These are phyloP conservation scores for Coniella lustricola DNA, from an alignment of 2,329 filamentous ascomycete genomes.

Conservation along the genomic window DNA sequence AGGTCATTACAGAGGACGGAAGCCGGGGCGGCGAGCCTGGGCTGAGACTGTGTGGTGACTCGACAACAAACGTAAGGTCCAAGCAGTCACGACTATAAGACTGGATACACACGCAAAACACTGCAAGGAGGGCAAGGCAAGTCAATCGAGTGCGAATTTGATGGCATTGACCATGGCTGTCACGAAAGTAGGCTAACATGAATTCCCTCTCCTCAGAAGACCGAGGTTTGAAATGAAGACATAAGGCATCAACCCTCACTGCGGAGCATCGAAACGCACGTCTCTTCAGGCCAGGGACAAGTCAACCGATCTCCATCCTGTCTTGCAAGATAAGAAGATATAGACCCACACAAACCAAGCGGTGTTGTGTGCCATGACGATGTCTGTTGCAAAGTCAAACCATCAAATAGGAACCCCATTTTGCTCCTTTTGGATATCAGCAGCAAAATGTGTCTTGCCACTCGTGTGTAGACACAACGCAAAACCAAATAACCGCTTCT, in stretches of 20 bases:
- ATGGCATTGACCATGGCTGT: slow-evolving; percentile 14
- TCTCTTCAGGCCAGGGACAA: background rate
- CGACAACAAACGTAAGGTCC: slow-evolving; percentile 24
- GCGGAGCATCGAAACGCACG: background rate
- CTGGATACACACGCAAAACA: background rate
- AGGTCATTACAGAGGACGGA: slow-evolving; percentile 46
- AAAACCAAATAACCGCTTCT: background rate
- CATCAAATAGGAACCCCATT: background rate
- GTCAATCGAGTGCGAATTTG: slow-evolving; percentile 1
- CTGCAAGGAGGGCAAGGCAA: background rate
- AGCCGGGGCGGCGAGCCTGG: slow-evolving; percentile 42
- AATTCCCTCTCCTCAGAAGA: background rate
- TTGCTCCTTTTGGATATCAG: background rate
- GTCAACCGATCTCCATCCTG: background rate
- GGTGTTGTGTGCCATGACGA: background rate
- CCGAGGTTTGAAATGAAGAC: background rate
- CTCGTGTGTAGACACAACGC: slow-evolving; percentile 5
- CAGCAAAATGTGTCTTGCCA: background rate
- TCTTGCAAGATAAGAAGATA: background rate
- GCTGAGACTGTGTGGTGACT: slow-evolving; percentile 37
- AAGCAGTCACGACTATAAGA: background rate
- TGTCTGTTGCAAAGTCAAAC: background rate
- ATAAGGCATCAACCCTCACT: background rate
- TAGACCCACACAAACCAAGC: background rate
- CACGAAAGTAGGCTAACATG: slow-evolving; percentile 11